phyloP scores from a whole-genome alignment of 192 early-diverging fungal species.

The Chytriomyces sp. region DNA sequence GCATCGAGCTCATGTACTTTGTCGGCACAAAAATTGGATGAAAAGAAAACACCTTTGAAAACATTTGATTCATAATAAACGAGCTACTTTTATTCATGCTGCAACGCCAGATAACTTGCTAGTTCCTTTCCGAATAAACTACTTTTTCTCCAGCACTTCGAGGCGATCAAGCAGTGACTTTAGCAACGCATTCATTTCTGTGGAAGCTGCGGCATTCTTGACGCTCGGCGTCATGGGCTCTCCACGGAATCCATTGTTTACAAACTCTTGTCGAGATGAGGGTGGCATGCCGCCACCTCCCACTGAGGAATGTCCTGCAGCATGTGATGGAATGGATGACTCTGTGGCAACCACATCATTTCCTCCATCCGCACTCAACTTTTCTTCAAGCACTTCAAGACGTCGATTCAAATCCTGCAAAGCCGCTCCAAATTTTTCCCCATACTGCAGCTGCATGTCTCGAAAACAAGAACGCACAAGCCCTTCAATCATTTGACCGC shows the following conservation, averaged over 20 bases:
- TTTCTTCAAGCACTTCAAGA: constrained; percentile 49
- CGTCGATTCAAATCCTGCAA: constrained; percentile 56
- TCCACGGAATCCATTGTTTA: constrained; percentile 37
- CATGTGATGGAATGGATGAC: not conserved
- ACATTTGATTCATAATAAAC: not conserved
- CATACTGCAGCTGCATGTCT: constrained; percentile 68
- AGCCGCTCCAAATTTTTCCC: constrained; percentile 62
- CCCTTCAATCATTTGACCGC: constrained; percentile 78
- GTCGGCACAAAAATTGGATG: not conserved
- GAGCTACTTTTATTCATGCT: not conserved
- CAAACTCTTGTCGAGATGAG: not conserved
- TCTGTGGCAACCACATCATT: not conserved
- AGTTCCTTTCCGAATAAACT: not conserved
- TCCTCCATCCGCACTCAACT: not conserved
- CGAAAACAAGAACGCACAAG: constrained; percentile 76
- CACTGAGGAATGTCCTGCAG: not conserved
- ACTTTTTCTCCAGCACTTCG: constrained; percentile 42
- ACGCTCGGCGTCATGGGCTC: constrained; percentile 41
- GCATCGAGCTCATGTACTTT: constrained; percentile 10
- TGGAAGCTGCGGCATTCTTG: not conserved
- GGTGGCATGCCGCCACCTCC: too few species aligned
- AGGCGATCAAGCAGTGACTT: constrained; percentile 41
- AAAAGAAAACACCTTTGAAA: not conserved
- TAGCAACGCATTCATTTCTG: constrained; percentile 21
- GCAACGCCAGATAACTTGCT: not conserved